A percentile compares a stretch with the other conserved stretches of the same genome.
These are phyloP conservation scores for Verticillium nubilum DNA, from an alignment of 2,329 filamentous ascomycete genomes.

Conservation along the genomic window DNA sequence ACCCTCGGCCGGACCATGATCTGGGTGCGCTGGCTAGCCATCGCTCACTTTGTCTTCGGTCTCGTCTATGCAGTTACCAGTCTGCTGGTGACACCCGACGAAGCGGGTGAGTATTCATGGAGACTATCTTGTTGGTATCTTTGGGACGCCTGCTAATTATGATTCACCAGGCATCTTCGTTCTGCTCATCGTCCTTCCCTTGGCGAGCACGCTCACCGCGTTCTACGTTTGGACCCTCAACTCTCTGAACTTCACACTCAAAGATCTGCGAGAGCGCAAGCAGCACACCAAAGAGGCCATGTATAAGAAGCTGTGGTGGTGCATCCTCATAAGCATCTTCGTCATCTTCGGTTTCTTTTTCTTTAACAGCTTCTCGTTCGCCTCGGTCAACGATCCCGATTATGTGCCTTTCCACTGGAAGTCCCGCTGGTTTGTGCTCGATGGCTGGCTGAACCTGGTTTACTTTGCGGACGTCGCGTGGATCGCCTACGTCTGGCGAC, in stretches of 20 bases:
- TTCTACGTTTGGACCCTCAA: constrained; percentile 99
- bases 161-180: constrained; percentile 69
- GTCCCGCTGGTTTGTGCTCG: constrained; percentile 92
- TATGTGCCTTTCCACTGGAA: constrained; percentile 98
- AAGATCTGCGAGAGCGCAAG: constrained; percentile 90
- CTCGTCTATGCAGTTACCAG: constrained; percentile 89
- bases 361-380: constrained; percentile 94
- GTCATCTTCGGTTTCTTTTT: constrained; percentile 99
- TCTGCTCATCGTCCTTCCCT: constrained; percentile 84
- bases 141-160: background rate
- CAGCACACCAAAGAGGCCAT: constrained; percentile 89
- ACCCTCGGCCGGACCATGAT: constrained; percentile 91
- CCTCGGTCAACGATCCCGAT: constrained; percentile 74
- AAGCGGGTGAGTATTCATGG: constrained; percentile 50
- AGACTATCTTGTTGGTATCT: background rate
- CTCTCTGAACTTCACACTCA: constrained; percentile 89
- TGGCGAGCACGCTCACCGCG: constrained; percentile 86
- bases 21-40: constrained; percentile 83
- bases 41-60: constrained; percentile 91
- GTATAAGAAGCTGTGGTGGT: constrained; percentile 99
- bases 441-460: constrained; percentile 95
- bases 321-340: constrained; percentile 83
- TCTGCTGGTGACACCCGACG: constrained; percentile 82
- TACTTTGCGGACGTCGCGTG: constrained; percentile 92
- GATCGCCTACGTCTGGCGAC: constrained; percentile 92